phyloP scores from a whole-genome alignment of 2,329 filamentous ascomycete species.

The Xylariales sp. region DNA sequence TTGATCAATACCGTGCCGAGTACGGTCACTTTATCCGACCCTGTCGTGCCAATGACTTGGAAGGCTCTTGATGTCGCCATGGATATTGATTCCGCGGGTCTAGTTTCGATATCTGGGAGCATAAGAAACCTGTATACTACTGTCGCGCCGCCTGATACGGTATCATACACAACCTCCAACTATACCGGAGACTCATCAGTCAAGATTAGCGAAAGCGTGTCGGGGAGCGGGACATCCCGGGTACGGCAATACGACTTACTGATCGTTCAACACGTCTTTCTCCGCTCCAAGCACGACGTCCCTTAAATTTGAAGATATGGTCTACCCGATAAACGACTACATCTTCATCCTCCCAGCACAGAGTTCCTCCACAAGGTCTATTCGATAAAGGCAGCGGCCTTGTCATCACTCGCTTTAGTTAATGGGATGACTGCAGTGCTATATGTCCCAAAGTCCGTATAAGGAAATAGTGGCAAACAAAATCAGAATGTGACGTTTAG shows the following conservation, averaged over 20 bases:
- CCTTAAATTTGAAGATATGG: background rate
- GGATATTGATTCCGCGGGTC: background rate
- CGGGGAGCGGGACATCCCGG: slow-evolving; percentile 1
- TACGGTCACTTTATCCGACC: background rate
- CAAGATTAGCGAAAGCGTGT: background rate
- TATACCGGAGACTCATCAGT: background rate
- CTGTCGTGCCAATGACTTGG: slow-evolving; percentile 4
- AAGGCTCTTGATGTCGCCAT: slow-evolving; percentile 3
- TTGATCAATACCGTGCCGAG: slow-evolving; percentile 5
- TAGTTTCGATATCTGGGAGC: background rate
- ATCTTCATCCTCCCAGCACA: slow-evolving; percentile 6
- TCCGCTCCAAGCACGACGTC: slow-evolving; percentile 1
- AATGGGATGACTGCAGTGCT: background rate
- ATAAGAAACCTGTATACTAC: slow-evolving; percentile 5
- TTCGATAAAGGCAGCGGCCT: background rate
- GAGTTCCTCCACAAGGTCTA: background rate
- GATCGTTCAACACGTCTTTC: slow-evolving; percentile 3
- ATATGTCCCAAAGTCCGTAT: background rate
- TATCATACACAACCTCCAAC: background rate
- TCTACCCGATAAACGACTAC: slow-evolving; percentile 2
- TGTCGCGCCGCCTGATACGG: background rate
- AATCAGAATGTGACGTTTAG: background rate
- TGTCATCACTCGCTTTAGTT: background rate
- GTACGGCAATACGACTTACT: slow-evolving; percentile 2
- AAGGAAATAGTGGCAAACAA: background rate